Conservation (phyloP, 2,329 filamentous ascomycete species). For the Aplosporella prunicola region DNA sequence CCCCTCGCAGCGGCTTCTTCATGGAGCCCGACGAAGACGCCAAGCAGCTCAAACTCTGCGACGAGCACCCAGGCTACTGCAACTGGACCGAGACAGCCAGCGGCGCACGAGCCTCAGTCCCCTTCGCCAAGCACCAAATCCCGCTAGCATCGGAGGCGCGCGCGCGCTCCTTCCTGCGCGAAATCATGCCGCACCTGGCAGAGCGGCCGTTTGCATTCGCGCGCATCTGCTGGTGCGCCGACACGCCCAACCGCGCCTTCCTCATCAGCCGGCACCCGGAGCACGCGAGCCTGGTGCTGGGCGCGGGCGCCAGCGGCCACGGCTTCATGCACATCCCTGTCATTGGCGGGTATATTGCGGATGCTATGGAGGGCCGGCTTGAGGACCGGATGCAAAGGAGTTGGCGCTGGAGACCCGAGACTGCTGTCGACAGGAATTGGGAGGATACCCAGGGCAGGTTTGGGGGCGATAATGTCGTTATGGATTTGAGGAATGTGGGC, state of each 20-base stretch:
- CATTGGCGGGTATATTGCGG: slow-evolving; percentile 42
- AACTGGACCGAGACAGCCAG: slow-evolving; percentile 30
- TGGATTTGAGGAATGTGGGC: slow-evolving; percentile 35
- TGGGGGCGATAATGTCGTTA: slow-evolving; percentile 39
- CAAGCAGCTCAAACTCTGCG: slow-evolving; percentile 42
- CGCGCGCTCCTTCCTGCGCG: slow-evolving; percentile 39
- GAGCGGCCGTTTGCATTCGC: slow-evolving; percentile 41
- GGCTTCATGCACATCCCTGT: slow-evolving; percentile 46
- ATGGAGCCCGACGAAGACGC: slow-evolving; percentile 40
- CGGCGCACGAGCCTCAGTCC: slow-evolving; percentile 21
- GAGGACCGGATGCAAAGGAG: slow-evolving; percentile 34
- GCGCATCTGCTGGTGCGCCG: slow-evolving; percentile 49
- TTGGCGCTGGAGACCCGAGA: slow-evolving; percentile 44
- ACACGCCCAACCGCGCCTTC: slow-evolving; percentile 46
- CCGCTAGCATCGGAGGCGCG: slow-evolving; percentile 40
- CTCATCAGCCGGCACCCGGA: slow-evolving; percentile 43
- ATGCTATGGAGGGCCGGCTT: slow-evolving; percentile 38
- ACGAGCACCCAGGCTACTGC: slow-evolving; percentile 49
- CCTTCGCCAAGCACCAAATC: slow-evolving; percentile 38
- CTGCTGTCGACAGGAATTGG: slow-evolving; percentile 37
- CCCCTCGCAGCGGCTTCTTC: slow-evolving; percentile 34
- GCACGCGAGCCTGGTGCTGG: slow-evolving; percentile 35
- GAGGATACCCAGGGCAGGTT: slow-evolving; percentile 40
- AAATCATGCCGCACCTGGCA: slow-evolving; percentile 46
- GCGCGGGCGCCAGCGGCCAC: slow-evolving; percentile 44